phyloP scores from a whole-genome alignment of 495 filamentous ascomycete species.

The Penicillium riverlandense region DNA sequence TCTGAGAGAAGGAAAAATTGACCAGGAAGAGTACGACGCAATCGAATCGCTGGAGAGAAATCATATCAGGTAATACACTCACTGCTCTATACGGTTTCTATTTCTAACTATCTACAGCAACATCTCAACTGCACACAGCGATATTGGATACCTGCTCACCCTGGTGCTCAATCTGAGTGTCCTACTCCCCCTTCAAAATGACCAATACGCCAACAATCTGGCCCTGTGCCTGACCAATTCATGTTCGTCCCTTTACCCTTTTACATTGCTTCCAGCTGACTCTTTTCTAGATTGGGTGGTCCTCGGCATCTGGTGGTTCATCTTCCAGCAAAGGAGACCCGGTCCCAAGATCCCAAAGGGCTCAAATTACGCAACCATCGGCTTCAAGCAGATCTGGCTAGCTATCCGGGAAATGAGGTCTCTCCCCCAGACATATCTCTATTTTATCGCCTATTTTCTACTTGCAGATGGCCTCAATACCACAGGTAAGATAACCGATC shows the following conservation, averaged over 20 bases:
- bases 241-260: slow-evolving; percentile 12
- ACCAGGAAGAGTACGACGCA: slow-evolving; percentile 34
- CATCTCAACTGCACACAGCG: slow-evolving; percentile 43
- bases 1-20: slow-evolving; percentile 33
- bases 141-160: slow-evolving; percentile 41
- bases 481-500: slow-evolving; percentile 23
- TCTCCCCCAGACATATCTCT: slow-evolving; percentile 39
- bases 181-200: slow-evolving; percentile 32
- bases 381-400: slow-evolving; percentile 41
- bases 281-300: slow-evolving; percentile 34
- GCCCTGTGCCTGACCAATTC: slow-evolving; percentile 42
- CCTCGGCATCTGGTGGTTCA: slow-evolving; percentile 45
- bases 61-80: slow-evolving; percentile 30
- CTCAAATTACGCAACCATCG: slow-evolving; percentile 38
- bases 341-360: slow-evolving; percentile 39
- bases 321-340: slow-evolving; percentile 42
- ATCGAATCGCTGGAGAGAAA: slow-evolving; percentile 43
- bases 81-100: not conserved
- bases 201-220: slow-evolving; percentile 37
- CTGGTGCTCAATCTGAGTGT: slow-evolving; percentile 40
- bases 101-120: slow-evolving; percentile 18
- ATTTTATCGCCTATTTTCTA: slow-evolving; percentile 41
- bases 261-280: not conserved
- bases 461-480: slow-evolving; percentile 46
- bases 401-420: slow-evolving; percentile 33